Evolutionary conservation across 768 basidiomycete species (phyloP), one percentile per base, ranked within the genome.

Genomic region (Phallus indusiatus): DNA sequence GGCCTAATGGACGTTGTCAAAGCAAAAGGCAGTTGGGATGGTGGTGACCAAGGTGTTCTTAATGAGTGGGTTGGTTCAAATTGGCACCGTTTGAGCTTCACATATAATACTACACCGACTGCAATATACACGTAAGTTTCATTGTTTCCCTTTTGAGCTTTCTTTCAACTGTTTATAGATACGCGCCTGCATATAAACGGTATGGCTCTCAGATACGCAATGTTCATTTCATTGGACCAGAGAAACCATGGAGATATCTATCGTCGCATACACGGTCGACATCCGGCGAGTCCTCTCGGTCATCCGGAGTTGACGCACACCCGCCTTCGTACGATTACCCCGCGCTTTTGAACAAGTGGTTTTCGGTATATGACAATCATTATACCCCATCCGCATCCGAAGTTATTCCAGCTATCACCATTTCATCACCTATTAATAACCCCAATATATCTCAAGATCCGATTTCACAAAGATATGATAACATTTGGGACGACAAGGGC

Each of bases 61-160:
- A 98, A 98, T 67, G 94, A 98, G 75, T 97, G 94, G 94, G 78
- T 88, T 64, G 84, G 86, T 34, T 71, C 70, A 18, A 71, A 90
- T 67, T 99, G 96, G 96, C 83, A 96, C 66, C 81, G 93, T 65
- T 84, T 99, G 64, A 93, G 93, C 69, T 99, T 98, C 73, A 91
- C 86, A 47, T 99, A 96, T 75, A 99, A 99, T 72, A 96, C 94
- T 16, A 98, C 96, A 2, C 96, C 96, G 17, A 93, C 93, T 14
- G 93, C 95, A 60, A 92, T 87, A 56, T 98, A 98, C 75, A 94
- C 91, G 88, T 94, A 67, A 77, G 90, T 82, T 28, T 28, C 7
- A 28, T 28, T 7, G 28, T 28, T 28, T 28, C 28, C 28, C 35
- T 18, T 33, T 35, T 21, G 21, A 53, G 59, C 47, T 56, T 16